Conservation (phyloP, 2,329 filamentous ascomycete species). For the Penicillium capsulatum region DNA sequence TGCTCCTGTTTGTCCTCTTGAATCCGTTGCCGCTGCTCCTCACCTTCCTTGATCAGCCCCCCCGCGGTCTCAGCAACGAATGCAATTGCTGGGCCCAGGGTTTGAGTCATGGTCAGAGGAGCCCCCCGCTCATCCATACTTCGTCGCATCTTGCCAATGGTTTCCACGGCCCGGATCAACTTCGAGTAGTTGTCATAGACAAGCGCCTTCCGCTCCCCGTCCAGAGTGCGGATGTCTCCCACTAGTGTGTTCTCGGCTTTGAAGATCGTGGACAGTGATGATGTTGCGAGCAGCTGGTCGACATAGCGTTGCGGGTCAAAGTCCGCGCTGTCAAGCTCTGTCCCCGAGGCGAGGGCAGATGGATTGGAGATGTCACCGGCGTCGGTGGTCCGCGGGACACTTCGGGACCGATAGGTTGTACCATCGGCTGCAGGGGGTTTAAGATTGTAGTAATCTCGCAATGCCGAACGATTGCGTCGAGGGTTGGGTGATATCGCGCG, state of each 20-base stretch:
- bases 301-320: slow-evolving; percentile 67
- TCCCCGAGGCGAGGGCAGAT: slow-evolving; percentile 28
- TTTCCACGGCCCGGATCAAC: slow-evolving; percentile 92
- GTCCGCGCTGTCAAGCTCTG: slow-evolving; percentile 66
- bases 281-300: slow-evolving; percentile 39
- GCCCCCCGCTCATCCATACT: slow-evolving; percentile 46
- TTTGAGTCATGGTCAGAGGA: slow-evolving; percentile 46
- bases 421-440: slow-evolving; percentile 46
- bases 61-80: slow-evolving; percentile 45
- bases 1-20: slow-evolving; percentile 23
- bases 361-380: slow-evolving; percentile 39
- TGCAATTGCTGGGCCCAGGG: slow-evolving; percentile 39
- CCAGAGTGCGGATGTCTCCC: slow-evolving; percentile 76
- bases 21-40: slow-evolving; percentile 32
- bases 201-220: slow-evolving; percentile 92
- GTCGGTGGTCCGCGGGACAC: slow-evolving; percentile 41
- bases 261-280: slow-evolving; percentile 42
- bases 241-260: slow-evolving; percentile 46
- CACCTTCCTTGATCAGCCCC: slow-evolving; percentile 38
- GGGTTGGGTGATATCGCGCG: slow-evolving; percentile 36
- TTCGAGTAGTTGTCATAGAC: slow-evolving; percentile 99
- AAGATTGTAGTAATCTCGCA: slow-evolving; percentile 93
- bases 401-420: slow-evolving; percentile 31
- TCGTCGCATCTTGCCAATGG: slow-evolving; percentile 67
- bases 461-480: slow-evolving; percentile 72